Percentiles rank a stretch among this genome's conserved stretches.
Conservation (phyloP, 805 yeast species). For the Metschnikowia proteae region DNA sequence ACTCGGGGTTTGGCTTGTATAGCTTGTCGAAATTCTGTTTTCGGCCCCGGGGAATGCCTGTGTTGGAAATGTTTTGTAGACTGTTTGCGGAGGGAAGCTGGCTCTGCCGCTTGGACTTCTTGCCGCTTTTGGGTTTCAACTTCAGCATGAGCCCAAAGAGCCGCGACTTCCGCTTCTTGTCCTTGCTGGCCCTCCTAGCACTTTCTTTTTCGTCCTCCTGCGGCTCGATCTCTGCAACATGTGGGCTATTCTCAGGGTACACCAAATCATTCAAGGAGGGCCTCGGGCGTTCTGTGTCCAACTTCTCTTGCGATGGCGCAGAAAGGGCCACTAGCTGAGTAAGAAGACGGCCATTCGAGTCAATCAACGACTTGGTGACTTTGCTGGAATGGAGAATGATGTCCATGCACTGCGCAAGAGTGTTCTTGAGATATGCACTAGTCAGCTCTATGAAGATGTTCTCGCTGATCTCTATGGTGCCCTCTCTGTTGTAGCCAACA, state of each 20-base stretch:
- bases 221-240: background rate
- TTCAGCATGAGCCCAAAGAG: background rate
- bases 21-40: conserved; percentile 20
- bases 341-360: conserved; percentile 4
- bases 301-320: background rate
- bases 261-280: background rate
- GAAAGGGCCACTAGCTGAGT: conserved; percentile 1
- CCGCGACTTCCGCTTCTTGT: background rate
- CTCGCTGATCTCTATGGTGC: conserved; percentile 20
- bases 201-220: background rate
- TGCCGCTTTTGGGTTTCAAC: background rate
- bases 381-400: conserved; percentile 24
- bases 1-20: conserved; percentile 25
- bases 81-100: background rate
- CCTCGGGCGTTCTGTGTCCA: background rate
- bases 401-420: conserved; percentile 20
- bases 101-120: background rate
- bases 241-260: background rate
- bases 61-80: conserved; percentile 14
- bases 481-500: conserved; percentile 11
- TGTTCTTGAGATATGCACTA: conserved; percentile 20
- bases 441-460: conserved; percentile 22
- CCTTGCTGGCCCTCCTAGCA: background rate
- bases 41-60: conserved; percentile 25
- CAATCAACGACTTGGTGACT: conserved; percentile 17